A percentile compares a stretch with the other conserved stretches of the same genome.
Evolutionary conservation across 345 rosid genomes (phyloP).

Genomic region (Syzygium oleosum): DNA sequence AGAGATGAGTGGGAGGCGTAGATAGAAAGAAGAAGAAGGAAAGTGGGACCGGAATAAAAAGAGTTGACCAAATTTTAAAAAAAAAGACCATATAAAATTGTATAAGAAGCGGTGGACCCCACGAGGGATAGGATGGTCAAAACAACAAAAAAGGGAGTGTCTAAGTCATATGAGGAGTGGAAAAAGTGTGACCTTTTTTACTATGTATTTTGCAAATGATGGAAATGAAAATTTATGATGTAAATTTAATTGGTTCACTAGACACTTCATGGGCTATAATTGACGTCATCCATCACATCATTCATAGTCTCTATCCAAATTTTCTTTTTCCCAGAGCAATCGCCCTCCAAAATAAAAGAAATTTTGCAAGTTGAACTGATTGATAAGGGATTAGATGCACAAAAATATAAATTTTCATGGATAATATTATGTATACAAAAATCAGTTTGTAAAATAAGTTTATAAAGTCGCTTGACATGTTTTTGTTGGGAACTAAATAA

Average conservation of each 20-base stretch:
- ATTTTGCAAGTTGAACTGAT: not conserved
- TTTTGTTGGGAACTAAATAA: not conserved
- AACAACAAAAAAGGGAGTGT: too few species aligned
- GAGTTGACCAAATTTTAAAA: too few species aligned
- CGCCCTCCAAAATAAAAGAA: not conserved
- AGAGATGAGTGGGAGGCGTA: too few species aligned
- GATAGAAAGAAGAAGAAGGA: too few species aligned
- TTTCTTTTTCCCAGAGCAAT: not conserved
- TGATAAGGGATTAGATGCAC: not conserved
- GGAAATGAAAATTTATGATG: not conserved
- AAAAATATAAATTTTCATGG: not conserved
- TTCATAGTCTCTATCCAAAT: not conserved
- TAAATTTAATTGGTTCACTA: not conserved
- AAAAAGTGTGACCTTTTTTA: too few species aligned
- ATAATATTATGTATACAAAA: not conserved
- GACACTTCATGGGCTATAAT: not conserved
- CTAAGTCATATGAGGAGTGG: too few species aligned
- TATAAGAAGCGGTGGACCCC: too few species aligned
- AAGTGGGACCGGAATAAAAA: too few species aligned
- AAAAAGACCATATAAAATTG: too few species aligned
- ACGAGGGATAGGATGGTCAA: too few species aligned
- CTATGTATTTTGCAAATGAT: not conserved
- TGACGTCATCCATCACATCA: not conserved
- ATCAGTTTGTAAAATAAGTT: not conserved
- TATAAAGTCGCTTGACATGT: not conserved